Evolutionary conservation across 352 stramenopile genomes (phyloP), one percentile per base, ranked within the genome.

Genomic region (Stephanocyclus meneghinianus): DNA sequence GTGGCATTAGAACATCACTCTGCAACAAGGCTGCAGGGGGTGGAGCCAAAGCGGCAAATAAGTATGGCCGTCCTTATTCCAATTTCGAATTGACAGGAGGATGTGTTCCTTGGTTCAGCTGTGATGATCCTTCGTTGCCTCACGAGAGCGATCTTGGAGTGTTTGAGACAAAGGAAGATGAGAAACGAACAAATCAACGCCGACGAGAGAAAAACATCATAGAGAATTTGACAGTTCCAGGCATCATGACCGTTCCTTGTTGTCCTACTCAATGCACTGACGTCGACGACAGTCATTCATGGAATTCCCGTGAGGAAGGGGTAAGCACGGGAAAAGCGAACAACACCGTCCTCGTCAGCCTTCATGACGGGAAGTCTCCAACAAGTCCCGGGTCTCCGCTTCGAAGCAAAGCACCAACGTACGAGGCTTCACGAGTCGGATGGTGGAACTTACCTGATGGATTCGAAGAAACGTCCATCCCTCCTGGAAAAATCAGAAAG

Each of bases 81-180:
- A 94, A 94, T 75, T 83, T 90, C 63, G 90, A 94, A 76, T 63
- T 94, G 1, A 92, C 87, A 13, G 81, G 84, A 84, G 90, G 87
- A 32, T 86, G 86, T 47, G 73, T 83, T n/a, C 90, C 90, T 29
- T 59, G 91, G 9, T 94, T 87, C 73, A 82, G 81, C 35, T 87
- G 84, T 30, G 90, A 94, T 59, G 88, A 94, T 83, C 70, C 81
- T 26, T 81, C 88, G 15, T 63, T 94, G 30, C 90, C 90, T 26
- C 83, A 86, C 35, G 87, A 92, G 67, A 76, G 69, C 21, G 90
- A 94, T 77, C 67, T 94, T 0, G 86, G 84, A 21, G 78, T 88
- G 35, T 90, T 91, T 63, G 87, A 93, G 78, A 93, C 90, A 5
- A 85, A 87, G 62, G 88, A 94, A 53, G 90, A 94, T 30, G 85